Evolutionary conservation across 441 rosid genomes (phyloP).

Genomic region (Isatis lusitanica): DNA sequence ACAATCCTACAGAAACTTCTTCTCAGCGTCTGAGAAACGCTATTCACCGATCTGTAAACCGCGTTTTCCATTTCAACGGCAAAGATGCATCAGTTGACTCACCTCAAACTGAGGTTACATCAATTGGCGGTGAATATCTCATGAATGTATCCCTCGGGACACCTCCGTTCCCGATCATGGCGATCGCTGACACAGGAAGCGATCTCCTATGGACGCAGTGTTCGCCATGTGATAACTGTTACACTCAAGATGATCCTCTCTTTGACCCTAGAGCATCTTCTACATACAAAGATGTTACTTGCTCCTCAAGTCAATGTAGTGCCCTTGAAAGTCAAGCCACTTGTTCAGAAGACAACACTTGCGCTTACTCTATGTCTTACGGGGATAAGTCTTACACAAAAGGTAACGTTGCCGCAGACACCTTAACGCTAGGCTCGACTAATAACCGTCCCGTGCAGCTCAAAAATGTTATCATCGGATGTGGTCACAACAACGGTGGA

Average conservation of each 20-base stretch:
- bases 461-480: slow-evolving; percentile 33
- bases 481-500: slow-evolving; percentile 45
- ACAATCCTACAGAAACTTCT: slow-evolving; percentile 42
- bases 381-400: slow-evolving; percentile 42
- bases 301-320: slow-evolving; percentile 34
- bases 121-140: slow-evolving; percentile 24
- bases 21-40: slow-evolving; percentile 30
- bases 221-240: slow-evolving; percentile 40
- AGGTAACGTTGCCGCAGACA: slow-evolving; percentile 43
- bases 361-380: slow-evolving; percentile 33
- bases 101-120: slow-evolving; percentile 21
- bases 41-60: slow-evolving; percentile 34
- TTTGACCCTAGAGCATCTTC: slow-evolving; percentile 44
- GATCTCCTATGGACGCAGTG: slow-evolving; percentile 60
- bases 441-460: slow-evolving; percentile 25
- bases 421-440: slow-evolving; percentile 40
- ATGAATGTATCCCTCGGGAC: slow-evolving; percentile 49
- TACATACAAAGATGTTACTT: slow-evolving; percentile 39
- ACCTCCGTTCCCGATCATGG: slow-evolving; percentile 39
- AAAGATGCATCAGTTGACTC: neutral
- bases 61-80: slow-evolving; percentile 13
- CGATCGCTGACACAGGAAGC: slow-evolving; percentile 46
- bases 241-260: slow-evolving; percentile 29
- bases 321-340: neutral
- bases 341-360: slow-evolving; percentile 7